Evolutionary conservation across 257 asterid genomes (phyloP), one percentile per base, ranked within the genome.

Genomic region (Haberlea rhodopensis): DNA sequence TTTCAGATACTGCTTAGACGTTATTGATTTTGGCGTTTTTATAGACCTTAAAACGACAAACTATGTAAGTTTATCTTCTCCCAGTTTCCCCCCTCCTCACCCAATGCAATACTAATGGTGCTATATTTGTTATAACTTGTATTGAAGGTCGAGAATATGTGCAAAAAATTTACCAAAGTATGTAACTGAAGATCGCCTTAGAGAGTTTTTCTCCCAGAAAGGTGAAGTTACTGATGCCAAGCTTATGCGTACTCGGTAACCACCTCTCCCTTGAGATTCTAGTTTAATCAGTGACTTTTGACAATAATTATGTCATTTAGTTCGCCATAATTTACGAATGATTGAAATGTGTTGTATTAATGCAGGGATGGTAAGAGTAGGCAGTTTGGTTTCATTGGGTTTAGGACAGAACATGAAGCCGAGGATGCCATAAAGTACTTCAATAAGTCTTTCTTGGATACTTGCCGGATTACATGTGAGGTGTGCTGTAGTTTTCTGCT

Each of bases 221-320:
- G 98, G 98, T 64, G 96, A 91, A 76, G 92, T 91, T 45, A 91
- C 98, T 3, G 96, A 89, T 70, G 88, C 94, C 73, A 91, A 83
- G 84, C 85, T 91, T 66, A 88, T 88, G 85, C 95, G 98, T 63
- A 91, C 96, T 71, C 80, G 76, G 98, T 91, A 77, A 62, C 29
- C 40, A 22, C 18, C 23, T 29, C n/a, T 70, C 22, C 11, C 56
- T 11, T n/a, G 1, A 20, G 3, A 2, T 25, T 11, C 16, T 23
- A 40, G 6, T 56, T 16, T 21, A 19, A 40, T 7, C 22, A 25
- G n/a, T 40, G 24, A 4, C 37, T 18, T 10, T 15, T 6, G 11
- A 5, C 27, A 24, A 23, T 60, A 48, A 32, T 51, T 13, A 22
- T 49, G 61, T 16, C n/a, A 11, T 48, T 5, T 48, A 45, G 3